Evolutionary conservation across 345 rosid genomes (phyloP), one percentile per base, ranked within the genome.

Genomic region (Diplotaxis tenuifolia): DNA sequence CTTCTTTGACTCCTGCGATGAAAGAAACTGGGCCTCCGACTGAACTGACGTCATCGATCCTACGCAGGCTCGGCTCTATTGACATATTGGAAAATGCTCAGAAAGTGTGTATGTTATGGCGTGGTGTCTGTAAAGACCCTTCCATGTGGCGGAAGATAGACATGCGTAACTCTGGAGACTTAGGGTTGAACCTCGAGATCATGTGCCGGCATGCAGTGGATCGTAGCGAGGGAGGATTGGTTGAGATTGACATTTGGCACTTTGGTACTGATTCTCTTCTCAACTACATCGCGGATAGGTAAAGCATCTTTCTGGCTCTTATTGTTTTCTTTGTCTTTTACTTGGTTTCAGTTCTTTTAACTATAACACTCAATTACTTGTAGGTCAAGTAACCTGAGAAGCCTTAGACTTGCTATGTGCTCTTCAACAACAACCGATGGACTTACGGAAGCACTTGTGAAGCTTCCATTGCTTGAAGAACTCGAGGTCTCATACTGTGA

Each of bases 91-190:
- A 36, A 56, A 83, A 42, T n/a, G 91, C 78, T 7, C 86, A 85
- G 61, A 21, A 4, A 1, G 97, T 91, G 29, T 88, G 97, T 66
- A 47, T 72, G 7, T 49, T 75, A 14, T 88, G 97, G 92, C 76
- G 71, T 19, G 23, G 38, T 19, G 68, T 88, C 73, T 86, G 82
- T 75, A 75, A 22, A 69, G 87, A 88, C 1, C 88, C 88, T 1
- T 68, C 73, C 0, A 71, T 86, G 81, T 88, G 92, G 86, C 68
- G 83, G 16, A 63, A 67, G 68, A 80, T 87, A 50, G 82, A 84
- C 70, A 75, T 87, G 71, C 32, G 5, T 15, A 62, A 74, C 32
- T 9, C 0, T 0, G 74, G 28, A 27, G 57, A 73, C 58, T 10
- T 1, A 19, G 32, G 3, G 20, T 62, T 3, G 2, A 47, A 47